phyloP scores from a whole-genome alignment of 1,284 basidiomycete genomes.

The Phenoliferia sp. region DNA sequence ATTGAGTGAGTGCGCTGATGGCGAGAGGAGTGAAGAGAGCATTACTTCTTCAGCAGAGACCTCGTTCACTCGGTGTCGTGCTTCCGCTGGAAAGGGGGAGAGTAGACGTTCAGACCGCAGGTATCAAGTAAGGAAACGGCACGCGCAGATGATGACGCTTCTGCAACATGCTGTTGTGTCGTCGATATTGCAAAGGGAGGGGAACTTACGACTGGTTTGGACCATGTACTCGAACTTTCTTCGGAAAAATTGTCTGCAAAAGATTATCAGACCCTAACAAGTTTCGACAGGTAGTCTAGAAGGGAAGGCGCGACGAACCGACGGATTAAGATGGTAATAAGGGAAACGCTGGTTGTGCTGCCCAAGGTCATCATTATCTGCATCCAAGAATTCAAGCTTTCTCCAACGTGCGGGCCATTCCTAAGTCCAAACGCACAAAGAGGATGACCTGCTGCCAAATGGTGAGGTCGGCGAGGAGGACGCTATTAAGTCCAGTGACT shows the following conservation, averaged over 20 bases:
- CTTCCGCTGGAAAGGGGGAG: constrained; percentile 8
- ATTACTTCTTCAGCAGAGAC: constrained; percentile 40
- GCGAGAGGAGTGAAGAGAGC: neutral
- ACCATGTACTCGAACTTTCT: constrained; percentile 66
- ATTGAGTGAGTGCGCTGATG: neutral
- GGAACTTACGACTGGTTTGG: constrained; percentile 45
- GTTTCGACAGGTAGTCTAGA: neutral
- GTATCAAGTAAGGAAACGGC: too few species aligned
- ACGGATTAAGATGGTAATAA: constrained; percentile 36
- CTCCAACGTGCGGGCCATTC: neutral
- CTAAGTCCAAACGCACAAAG: constrained; percentile 17
- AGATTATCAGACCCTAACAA: neutral
- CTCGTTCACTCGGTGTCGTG: constrained; percentile 37
- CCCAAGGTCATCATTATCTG: constrained; percentile 28
- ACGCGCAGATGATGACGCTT: too few species aligned
- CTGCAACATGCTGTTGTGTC: too few species aligned
- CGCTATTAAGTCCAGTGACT: constrained; percentile 26
- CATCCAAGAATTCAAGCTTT: neutral
- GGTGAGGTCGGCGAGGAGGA: constrained; percentile 25
- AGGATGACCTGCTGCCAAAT: constrained; percentile 34
- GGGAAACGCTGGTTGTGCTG: constrained; percentile 27
- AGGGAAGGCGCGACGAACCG: constrained; percentile 5
- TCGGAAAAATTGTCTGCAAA: constrained; percentile 64
- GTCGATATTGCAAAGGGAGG: too few species aligned
- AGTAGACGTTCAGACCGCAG: neutral